These are phyloP conservation scores for Boletus rufocinnamomeus DNA, from an alignment of 768 basidiomycete genomes.

Conservation along the genomic window DNA sequence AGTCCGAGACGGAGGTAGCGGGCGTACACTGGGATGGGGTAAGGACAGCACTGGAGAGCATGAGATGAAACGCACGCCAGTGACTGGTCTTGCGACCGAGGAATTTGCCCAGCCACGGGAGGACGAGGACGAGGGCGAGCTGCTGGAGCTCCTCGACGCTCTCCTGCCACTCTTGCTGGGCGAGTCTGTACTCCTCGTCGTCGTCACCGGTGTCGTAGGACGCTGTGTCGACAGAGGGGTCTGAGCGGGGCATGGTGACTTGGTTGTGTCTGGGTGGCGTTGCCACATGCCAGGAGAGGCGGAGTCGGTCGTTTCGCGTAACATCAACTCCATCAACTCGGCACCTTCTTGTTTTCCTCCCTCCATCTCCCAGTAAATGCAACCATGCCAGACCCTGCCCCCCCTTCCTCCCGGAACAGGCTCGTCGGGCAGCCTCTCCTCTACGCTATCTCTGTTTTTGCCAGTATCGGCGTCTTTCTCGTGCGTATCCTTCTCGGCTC, in stretches of 20 bases:
- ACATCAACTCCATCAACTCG: background rate
- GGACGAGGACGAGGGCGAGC: conserved; percentile 73
- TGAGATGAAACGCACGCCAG: conserved; percentile 62
- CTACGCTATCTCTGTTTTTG: conserved; percentile 78
- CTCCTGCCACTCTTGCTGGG: conserved; percentile 94
- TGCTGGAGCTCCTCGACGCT: conserved; percentile 82
- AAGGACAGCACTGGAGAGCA: conserved; percentile 14
- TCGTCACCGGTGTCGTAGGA: conserved; percentile 59
- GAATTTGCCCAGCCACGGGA: conserved; percentile 89
- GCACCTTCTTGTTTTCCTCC: conserved; percentile 16
- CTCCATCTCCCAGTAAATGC: conserved; percentile 42
- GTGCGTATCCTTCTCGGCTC: conserved; percentile 44
- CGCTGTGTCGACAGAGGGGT: conserved; percentile 57
- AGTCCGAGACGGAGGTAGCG: conserved; percentile 69
- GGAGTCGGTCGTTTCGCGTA: conserved; percentile 9
- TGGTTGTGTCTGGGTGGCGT: conserved; percentile 25
- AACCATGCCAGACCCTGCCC: conserved; percentile 49
- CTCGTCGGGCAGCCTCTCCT: conserved; percentile 79
- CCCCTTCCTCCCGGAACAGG: conserved; percentile 40
- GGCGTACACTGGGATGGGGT: conserved; percentile 55
- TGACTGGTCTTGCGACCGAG: conserved; percentile 84
- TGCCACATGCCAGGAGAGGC: background rate
- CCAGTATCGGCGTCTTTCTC: conserved; percentile 83
- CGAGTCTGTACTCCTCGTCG: conserved; percentile 72
- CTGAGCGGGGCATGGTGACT: conserved; percentile 62